phyloP scores from a whole-genome alignment of 140 eudicot genomes.

The Erigeron philadelphicus region DNA sequence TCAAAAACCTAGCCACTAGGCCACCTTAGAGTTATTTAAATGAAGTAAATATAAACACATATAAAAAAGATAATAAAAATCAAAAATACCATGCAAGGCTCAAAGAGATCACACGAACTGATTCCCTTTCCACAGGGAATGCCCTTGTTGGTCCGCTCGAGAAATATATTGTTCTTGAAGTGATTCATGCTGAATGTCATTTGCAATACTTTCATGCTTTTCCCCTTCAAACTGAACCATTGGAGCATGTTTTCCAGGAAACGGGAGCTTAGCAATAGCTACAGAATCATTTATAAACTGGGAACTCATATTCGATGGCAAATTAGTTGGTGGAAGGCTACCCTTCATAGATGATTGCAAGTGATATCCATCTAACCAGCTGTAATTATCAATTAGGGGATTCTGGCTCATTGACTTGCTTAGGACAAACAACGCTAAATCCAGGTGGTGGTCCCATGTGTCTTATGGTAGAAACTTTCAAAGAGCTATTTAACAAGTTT shows the following conservation, averaged over 20 bases:
- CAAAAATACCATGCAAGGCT: conserved; percentile 30
- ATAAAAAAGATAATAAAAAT: not conserved
- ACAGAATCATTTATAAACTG: conserved; percentile 28
- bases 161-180: conserved; percentile 37
- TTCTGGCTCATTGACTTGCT: conserved; percentile 38
- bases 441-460: conserved; percentile 77
- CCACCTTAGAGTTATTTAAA: too few species aligned
- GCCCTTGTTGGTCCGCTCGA: conserved; percentile 46
- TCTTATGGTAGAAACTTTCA: conserved; percentile 41
- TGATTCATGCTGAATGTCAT: conserved; percentile 27
- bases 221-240: conserved; percentile 32
- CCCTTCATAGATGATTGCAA: conserved; percentile 39
- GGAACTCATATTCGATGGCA: conserved; percentile 27
- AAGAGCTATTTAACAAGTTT: conserved; percentile 26
- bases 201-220: conserved; percentile 20
- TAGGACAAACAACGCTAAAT: conserved; percentile 49
- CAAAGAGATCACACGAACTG: conserved; percentile 45
- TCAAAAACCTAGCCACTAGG: too few species aligned
- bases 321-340: conserved; percentile 20
- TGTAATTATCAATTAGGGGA: conserved; percentile 40
- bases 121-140: conserved; percentile 44
- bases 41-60: not conserved
- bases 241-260: conserved; percentile 52
- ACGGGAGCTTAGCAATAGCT: conserved; percentile 37
- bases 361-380: conserved; percentile 59